A percentile compares a stretch with the other conserved stretches of the same genome.
phyloP scores from a whole-genome alignment of 139 green algal genomes.

The Tetraselmis chui region DNA sequence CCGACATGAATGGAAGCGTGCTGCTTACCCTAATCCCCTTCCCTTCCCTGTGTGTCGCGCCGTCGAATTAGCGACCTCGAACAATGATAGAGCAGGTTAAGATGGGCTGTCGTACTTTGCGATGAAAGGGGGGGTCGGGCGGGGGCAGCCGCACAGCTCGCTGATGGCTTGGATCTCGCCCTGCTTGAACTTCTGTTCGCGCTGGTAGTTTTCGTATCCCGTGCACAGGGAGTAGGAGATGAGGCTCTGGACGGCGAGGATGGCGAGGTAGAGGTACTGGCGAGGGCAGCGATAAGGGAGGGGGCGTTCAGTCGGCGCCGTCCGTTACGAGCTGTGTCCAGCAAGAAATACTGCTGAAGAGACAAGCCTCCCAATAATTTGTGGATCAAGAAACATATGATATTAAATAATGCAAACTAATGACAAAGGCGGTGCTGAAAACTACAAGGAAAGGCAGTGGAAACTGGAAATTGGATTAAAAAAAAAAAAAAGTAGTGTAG shows the following conservation, averaged over 20 bases:
- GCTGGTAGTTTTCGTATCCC: not conserved
- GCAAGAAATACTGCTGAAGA: too few relatives aligned
- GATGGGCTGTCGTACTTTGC: not conserved
- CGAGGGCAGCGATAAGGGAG: too few relatives aligned
- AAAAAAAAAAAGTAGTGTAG: too few relatives aligned
- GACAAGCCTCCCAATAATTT: too few relatives aligned
- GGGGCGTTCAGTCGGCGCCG: too few relatives aligned
- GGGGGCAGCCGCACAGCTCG: not conserved
- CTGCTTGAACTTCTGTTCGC: not conserved
- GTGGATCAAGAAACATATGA: too few relatives aligned
- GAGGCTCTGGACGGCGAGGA: not conserved
- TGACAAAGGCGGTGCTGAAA: too few relatives aligned
- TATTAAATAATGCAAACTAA: too few relatives aligned
- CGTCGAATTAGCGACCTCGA: not conserved
- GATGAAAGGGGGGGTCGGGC: not conserved
- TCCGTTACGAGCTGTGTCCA: too few relatives aligned
- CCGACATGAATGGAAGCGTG: not conserved
- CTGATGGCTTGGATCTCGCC: not conserved
- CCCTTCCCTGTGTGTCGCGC: not conserved
- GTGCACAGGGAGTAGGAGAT: not conserved
- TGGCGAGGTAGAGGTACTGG: not conserved
- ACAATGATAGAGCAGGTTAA: not conserved
- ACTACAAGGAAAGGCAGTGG: too few relatives aligned
- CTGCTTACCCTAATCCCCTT: not conserved
- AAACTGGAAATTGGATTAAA: too few relatives aligned